These are phyloP conservation scores for Pogostemon cablin DNA, from an alignment of 257 asterid species.

Conservation along the genomic window DNA sequence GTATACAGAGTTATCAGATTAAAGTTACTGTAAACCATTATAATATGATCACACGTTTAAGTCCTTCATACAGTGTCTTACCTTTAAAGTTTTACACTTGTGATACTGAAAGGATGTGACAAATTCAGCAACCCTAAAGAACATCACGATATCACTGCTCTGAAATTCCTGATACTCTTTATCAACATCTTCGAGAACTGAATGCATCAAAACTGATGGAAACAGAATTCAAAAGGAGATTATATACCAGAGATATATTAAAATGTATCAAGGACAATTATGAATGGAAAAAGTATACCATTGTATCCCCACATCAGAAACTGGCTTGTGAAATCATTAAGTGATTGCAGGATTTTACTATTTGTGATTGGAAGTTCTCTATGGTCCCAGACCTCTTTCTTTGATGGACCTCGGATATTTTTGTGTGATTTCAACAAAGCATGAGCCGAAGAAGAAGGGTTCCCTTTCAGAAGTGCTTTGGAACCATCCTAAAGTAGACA, in stretches of 20 bases:
- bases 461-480: constrained; percentile 78
- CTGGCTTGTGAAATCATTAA: constrained; percentile 70
- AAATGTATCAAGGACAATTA: constrained; percentile 18
- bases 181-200: constrained; percentile 82
- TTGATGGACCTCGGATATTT: constrained; percentile 69
- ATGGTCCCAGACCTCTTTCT: constrained; percentile 71
- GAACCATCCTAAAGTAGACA: constrained; percentile 84
- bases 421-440: constrained; percentile 66
- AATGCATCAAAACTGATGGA: constrained; percentile 72
- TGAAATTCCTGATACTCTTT: constrained; percentile 78
- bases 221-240: constrained; percentile 33
- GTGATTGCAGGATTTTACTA: constrained; percentile 53
- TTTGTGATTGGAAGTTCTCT: constrained; percentile 63
- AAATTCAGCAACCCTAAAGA: constrained; percentile 84
- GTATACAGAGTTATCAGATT: background rate
- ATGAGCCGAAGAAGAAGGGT: constrained; percentile 73
- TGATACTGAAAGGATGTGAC: constrained; percentile 81
- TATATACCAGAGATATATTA: constrained; percentile 28
- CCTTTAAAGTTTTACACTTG: constrained; percentile 63
- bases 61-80: constrained; percentile 36
- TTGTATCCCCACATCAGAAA: constrained; percentile 85
- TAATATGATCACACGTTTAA: constrained; percentile 9
- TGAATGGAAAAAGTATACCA: constrained; percentile 46
- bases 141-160: constrained; percentile 64
- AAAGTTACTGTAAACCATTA: background rate